Percentiles rank a stretch among this genome's conserved stretches.
Conservation (phyloP, 495 filamentous ascomycete species). For the Stereocaulon alpinum region DNA sequence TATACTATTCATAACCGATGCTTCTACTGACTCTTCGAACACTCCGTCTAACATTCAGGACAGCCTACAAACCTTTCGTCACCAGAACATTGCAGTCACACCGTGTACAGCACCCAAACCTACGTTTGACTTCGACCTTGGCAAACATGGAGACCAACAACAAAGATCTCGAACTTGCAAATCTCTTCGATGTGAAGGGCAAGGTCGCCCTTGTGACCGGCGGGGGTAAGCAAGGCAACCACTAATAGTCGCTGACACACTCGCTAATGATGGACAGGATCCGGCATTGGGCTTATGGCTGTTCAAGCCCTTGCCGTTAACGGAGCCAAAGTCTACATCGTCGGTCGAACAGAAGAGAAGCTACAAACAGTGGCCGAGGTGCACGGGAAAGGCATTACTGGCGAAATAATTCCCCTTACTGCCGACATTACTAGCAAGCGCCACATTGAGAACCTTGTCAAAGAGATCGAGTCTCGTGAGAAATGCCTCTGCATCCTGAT, state of each 20-base stretch:
- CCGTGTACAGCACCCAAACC: background rate
- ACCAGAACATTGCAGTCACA: background rate
- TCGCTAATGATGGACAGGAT: slow-evolving; percentile 23
- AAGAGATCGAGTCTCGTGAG: slow-evolving; percentile 37
- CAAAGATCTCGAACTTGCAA: slow-evolving; percentile 36
- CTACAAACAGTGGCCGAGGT: slow-evolving; percentile 41
- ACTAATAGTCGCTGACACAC: too few relatives aligned
- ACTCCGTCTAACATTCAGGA: background rate
- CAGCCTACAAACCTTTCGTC: background rate
- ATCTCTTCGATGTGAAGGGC: slow-evolving; percentile 47
- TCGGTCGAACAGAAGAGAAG: slow-evolving; percentile 46
- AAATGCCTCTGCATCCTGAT: slow-evolving; percentile 41
- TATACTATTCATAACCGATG: background rate
- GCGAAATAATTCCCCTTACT: slow-evolving; percentile 46
- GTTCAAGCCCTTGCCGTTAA: slow-evolving; percentile 51
- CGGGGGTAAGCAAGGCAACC: slow-evolving; percentile 20
- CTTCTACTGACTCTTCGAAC: background rate
- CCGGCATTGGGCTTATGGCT: slow-evolving; percentile 43
- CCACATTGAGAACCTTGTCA: slow-evolving; percentile 34
- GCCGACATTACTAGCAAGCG: slow-evolving; percentile 42
- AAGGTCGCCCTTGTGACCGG: slow-evolving; percentile 49
- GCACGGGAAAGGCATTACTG: slow-evolving; percentile 36
- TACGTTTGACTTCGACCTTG: background rate
- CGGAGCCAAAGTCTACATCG: slow-evolving; percentile 50
- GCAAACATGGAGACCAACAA: slow-evolving; percentile 34